Base-by-base conservation (phyloP, 2,329 filamentous ascomycete genomes). In the Falciphora oryzae region DNA sequence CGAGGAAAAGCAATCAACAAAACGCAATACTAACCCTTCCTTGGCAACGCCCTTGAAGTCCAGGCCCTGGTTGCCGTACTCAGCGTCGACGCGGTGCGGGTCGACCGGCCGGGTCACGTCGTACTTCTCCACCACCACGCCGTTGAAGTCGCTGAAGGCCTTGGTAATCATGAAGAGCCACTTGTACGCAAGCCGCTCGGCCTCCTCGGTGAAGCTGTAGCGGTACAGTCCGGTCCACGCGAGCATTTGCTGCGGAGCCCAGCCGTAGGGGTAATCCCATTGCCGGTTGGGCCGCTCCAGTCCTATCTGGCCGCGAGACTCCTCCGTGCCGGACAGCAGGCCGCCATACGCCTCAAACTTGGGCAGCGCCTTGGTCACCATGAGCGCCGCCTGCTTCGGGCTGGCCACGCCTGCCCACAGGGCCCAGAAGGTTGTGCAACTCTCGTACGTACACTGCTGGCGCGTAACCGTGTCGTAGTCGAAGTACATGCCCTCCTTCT, bases 131-230 rank as follows among this genome's bases (percentile, higher is more conserved):
- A 98, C 95, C 1, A 99, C 94, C 11, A 97, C 93, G 56, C 95
- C 95, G 74, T 98, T 98, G 82, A 94, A 98, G 76, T 99, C 94
- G 66, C 97, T 93, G 79, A 98, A 98, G 0, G 95, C 93, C 78
- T 96, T 97, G 65, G 92, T 97, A 72, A 97, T 93, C 94, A 98
- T 98, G 75, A 93, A 96, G 63, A 97, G 80, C 95, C 95, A 99
- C 77, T 95, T 93, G 78, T 99, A 99, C 0, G 92, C 91, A 68
- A 99, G 79, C 44, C 93, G 84, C 78, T 97, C 91, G 1, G 93
- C 93, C 67, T 97, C 93, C 29, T 94, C 91, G 32, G 89, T 88
- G 74, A 96, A 98, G 64, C 93, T 93, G 74, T 98, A 99, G 25
- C 93, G 89, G 71, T 93, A 85, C 66, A 99, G 81, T 3, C 93